Percentiles rank a stretch among this genome's conserved stretches.
These are phyloP conservation scores for Neurospora sp. DNA, from an alignment of 495 filamentous ascomycete species.

Conservation along the genomic window DNA sequence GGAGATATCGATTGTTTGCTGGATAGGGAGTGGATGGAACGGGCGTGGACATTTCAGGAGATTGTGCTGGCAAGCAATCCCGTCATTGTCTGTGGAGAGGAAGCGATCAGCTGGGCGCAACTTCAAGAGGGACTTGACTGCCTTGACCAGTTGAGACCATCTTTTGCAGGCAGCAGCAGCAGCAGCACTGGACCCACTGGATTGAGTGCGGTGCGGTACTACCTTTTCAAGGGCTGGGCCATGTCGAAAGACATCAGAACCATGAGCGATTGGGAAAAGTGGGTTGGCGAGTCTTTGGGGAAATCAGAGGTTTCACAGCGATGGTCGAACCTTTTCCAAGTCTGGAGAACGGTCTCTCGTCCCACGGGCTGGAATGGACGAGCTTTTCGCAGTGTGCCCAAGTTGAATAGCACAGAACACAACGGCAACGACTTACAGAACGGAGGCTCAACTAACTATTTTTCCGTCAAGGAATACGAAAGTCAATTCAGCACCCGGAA, in stretches of 20 bases:
- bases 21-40: background rate
- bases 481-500: background rate
- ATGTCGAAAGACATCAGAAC: background rate
- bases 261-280: background rate
- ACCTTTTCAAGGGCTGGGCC: background rate
- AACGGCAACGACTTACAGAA: background rate
- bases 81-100: background rate
- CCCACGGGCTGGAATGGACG: background rate
- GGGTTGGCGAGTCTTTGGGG: background rate
- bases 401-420: background rate
- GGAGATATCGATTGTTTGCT: background rate
- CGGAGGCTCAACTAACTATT: background rate
- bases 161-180: background rate
- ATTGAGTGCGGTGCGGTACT: background rate
- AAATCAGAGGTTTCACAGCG: background rate
- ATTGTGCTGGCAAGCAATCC: background rate
- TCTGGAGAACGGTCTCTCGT: background rate
- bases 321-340: background rate
- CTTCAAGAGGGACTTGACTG: background rate
- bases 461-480: background rate
- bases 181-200: background rate
- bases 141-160: background rate
- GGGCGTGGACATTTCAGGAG: conserved; percentile 2
- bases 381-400: background rate
- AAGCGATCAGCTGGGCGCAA: background rate